Percentiles rank a stretch among this genome's conserved stretches.
Evolutionary conservation across 2,329 filamentous ascomycete species (phyloP).

Genomic region (Colletotrichum agaves): DNA sequence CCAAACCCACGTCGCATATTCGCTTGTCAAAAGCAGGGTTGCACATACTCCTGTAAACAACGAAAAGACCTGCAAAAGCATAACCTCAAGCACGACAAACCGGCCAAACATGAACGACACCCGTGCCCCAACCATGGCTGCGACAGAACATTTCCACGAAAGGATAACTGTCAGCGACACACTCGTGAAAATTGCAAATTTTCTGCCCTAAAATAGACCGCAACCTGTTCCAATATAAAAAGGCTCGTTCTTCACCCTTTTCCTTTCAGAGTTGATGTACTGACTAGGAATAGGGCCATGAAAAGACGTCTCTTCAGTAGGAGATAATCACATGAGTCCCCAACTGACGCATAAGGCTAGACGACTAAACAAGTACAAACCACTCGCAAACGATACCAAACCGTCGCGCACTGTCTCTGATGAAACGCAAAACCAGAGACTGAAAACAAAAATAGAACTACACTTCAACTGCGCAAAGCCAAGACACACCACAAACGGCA

Average conservation of each 20-base stretch:
- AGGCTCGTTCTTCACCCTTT: background rate
- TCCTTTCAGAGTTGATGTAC: background rate
- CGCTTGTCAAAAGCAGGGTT: background rate
- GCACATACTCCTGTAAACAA: background rate
- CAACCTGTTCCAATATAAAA: background rate
- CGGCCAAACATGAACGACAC: background rate
- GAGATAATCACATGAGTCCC: too few species aligned
- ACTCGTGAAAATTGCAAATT: background rate
- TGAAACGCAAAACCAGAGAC: too few species aligned
- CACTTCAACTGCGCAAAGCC: background rate
- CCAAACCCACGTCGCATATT: background rate
- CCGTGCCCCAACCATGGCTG: constrained; percentile 1
- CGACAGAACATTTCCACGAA: background rate
- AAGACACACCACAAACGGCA: background rate
- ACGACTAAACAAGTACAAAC: too few species aligned
- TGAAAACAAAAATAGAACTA: too few species aligned
- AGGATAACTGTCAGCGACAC: constrained; percentile 1
- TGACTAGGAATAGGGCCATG: too few species aligned
- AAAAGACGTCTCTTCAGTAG: too few species aligned
- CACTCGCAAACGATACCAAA: too few species aligned
- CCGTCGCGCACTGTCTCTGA: too few species aligned
- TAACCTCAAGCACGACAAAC: background rate
- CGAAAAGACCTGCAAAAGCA: constrained; percentile 12
- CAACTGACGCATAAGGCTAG: too few species aligned
- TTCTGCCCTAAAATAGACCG: background rate